phyloP scores from a whole-genome alignment of 2,329 filamentous ascomycete species.

The Berkeleyomyces basicola region DNA sequence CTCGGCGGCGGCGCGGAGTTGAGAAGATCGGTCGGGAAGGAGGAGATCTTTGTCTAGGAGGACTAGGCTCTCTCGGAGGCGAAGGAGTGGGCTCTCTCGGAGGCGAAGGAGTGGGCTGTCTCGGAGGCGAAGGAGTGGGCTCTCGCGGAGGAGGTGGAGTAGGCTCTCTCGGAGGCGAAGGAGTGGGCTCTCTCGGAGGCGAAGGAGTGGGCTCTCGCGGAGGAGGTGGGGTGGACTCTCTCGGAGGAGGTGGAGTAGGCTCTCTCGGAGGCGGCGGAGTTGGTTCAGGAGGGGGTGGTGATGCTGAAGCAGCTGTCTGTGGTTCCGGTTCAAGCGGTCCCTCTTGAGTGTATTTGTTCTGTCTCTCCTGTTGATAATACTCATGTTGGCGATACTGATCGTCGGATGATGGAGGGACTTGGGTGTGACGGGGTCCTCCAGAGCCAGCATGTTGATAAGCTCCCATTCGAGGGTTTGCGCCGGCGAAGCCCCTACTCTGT shows the following conservation, averaged over 20 bases:
- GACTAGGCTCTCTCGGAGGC: slow-evolving; percentile 22
- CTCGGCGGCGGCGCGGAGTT: background rate
- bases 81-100: slow-evolving; percentile 16
- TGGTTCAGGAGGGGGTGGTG: slow-evolving; percentile 16
- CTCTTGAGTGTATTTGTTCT: slow-evolving; percentile 15
- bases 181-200: slow-evolving; percentile 5
- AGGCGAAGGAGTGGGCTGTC: slow-evolving; percentile 17
- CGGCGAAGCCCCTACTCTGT: slow-evolving; percentile 19
- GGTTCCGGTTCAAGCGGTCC: background rate
- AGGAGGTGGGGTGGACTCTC: slow-evolving; percentile 17
- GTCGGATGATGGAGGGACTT: slow-evolving; percentile 16
- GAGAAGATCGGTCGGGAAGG: slow-evolving; percentile 1
- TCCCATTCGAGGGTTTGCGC: slow-evolving; percentile 8
- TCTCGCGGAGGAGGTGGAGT: slow-evolving; percentile 14
- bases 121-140: slow-evolving; percentile 16
- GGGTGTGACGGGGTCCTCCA: slow-evolving; percentile 19
- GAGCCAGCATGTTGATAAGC: slow-evolving; percentile 14
- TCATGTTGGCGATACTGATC: slow-evolving; percentile 18
- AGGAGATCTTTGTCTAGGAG: slow-evolving; percentile 16
- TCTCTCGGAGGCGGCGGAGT: slow-evolving; percentile 12
- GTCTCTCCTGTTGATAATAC: slow-evolving; percentile 22
- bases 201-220: slow-evolving; percentile 10
- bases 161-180: slow-evolving; percentile 10
- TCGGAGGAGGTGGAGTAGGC: background rate
- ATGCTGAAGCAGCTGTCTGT: slow-evolving; percentile 2